These are phyloP conservation scores for Suaeda aralocaspica DNA, from an alignment of 148 eudicot species.

Conservation along the genomic window DNA sequence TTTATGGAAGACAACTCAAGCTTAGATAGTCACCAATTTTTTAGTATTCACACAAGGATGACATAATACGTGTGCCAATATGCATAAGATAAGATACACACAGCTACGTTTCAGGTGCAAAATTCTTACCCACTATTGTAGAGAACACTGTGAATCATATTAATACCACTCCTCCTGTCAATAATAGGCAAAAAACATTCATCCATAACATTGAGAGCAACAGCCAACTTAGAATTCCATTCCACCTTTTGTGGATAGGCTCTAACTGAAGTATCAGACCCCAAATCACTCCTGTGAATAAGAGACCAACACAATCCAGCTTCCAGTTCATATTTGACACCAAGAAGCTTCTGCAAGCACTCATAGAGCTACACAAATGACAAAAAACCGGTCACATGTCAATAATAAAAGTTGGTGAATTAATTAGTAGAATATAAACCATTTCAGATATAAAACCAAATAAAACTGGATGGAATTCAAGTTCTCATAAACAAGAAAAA, in stretches of 20 bases:
- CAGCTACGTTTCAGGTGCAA: not conserved
- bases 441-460: not conserved
- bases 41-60: not conserved
- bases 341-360: slow-evolving; percentile 75
- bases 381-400: slow-evolving; percentile 11
- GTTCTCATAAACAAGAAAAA: not conserved
- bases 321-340: slow-evolving; percentile 84
- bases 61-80: not conserved
- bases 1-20: not conserved
- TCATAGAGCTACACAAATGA: slow-evolving; percentile 57
- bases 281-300: slow-evolving; percentile 63
- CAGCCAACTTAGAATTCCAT: slow-evolving; percentile 94
- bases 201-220: slow-evolving; percentile 81
- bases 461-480: not conserved
- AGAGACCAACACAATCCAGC: slow-evolving; percentile 86
- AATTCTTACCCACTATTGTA: slow-evolving; percentile 86
- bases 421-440: slow-evolving; percentile 3
- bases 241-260: slow-evolving; percentile 64
- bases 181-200: slow-evolving; percentile 92
- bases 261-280: slow-evolving; percentile 46
- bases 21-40: not conserved
- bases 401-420: slow-evolving; percentile 2
- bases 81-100: slow-evolving; percentile 2
- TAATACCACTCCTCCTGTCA: slow-evolving; percentile 85
- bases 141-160: slow-evolving; percentile 77